Conservation (phyloP, 108 stramenopile genomes). For the Cylindrotheca fusiformis region DNA sequence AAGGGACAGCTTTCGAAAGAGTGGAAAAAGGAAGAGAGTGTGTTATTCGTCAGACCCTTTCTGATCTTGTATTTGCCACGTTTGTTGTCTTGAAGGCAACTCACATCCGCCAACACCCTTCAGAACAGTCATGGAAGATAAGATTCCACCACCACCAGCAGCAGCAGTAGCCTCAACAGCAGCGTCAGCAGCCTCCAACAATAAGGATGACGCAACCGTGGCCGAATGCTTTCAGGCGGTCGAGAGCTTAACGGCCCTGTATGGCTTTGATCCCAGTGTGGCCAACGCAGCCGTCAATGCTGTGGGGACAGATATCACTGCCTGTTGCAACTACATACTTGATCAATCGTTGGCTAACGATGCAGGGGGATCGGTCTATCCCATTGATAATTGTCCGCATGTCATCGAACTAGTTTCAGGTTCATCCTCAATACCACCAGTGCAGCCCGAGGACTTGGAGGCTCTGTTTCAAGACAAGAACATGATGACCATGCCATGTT, state of each 20-base stretch:
- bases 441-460: background rate
- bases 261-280: slow-evolving; percentile 18
- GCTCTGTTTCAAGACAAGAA: background rate
- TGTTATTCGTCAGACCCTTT: background rate
- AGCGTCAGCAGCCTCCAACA: background rate
- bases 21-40: background rate
- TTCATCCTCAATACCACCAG: background rate
- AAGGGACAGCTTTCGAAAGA: too few relatives aligned
- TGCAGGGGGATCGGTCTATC: slow-evolving; percentile 63
- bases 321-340: slow-evolving; percentile 70
- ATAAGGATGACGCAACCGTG: slow-evolving; percentile 10
- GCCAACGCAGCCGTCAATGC: slow-evolving; percentile 22
- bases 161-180: background rate
- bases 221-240: slow-evolving; percentile 22
- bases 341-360: slow-evolving; percentile 52
- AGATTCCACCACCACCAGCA: background rate
- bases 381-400: slow-evolving; percentile 73
- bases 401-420: slow-evolving; percentile 14
- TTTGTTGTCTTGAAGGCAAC: background rate
- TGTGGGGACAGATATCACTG: slow-evolving; percentile 29
- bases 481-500: background rate
- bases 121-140: background rate
- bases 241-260: slow-evolving; percentile 21
- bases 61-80: background rate
- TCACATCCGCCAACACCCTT: background rate